A percentile compares a stretch with the other conserved stretches of the same genome.
phyloP scores from a whole-genome alignment of 768 basidiomycete species.

The Leccinellum albellum region DNA sequence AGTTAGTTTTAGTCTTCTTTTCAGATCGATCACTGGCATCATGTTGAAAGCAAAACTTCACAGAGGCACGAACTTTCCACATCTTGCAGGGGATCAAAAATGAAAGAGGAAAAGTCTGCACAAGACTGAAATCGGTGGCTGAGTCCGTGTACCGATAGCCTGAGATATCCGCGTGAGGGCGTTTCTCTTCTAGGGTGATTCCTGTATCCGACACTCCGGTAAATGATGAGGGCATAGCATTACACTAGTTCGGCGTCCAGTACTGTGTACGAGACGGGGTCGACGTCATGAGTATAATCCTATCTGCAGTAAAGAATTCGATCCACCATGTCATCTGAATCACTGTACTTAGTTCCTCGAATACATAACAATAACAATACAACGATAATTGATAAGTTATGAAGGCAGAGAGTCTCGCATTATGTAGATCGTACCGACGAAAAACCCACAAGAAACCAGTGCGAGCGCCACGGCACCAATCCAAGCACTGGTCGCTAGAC shows the following conservation, averaged over 20 bases:
- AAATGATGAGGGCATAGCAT: not conserved
- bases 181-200: too few species aligned
- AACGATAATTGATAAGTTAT: not conserved
- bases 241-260: not conserved
- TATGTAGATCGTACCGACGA: constrained; percentile 29
- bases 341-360: not conserved
- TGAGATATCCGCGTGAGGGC: too few species aligned
- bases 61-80: too few species aligned
- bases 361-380: not conserved
- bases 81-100: too few species aligned
- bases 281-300: not conserved
- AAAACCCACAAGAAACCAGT: constrained; percentile 19
- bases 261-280: not conserved
- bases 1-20: too few species aligned
- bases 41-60: too few species aligned
- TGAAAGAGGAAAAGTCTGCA: too few species aligned
- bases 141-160: too few species aligned
- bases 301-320: not conserved
- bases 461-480: constrained; percentile 35
- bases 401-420: constrained; percentile 20
- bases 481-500: constrained; percentile 33
- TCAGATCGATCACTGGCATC: too few species aligned
- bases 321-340: not conserved
- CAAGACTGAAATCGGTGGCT: too few species aligned
- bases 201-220: not conserved